Evolutionary conservation across 306 rosid species (phyloP), one percentile per base, ranked within the genome.

Genomic region (Trifolium subterraneum): DNA sequence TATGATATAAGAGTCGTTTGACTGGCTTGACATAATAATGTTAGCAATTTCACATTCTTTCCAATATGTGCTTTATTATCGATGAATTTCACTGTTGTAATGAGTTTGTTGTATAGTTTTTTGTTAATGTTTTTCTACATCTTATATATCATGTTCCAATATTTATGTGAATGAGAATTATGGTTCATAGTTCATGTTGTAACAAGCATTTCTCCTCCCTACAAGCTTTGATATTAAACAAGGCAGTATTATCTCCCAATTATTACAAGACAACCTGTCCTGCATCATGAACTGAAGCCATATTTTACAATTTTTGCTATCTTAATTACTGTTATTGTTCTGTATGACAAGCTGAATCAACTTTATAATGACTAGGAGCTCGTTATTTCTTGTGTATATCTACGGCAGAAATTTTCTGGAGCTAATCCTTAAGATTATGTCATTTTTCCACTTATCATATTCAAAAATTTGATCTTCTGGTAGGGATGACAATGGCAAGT

Each of bases 1-100:
- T 52, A 50, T 52, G 62, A 69, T 29, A 25, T 16, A 44, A 38
- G 18, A 27, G 66, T 56, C 78, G 20, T 75, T 78, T 69, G 47
- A 13, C 23, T 61, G n/a, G 54, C 35, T 13, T 74, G 25, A 23
- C 22, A 11, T 50, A 64, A 38, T 23, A 27, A 45, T 45, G 44
- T 29, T 69, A 69, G 42, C 72, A 45, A n/a, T 65, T 22, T 41
- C 11, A 41, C 51, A 64, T 19, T 64, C 15, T 64, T 38, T 19
- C 31, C 33, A 64, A 11, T 64, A 12, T 39, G 54, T 20, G 18
- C 36, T 18, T 13, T 22, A 42, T 22, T 66, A 8, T 67, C 19
- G 14, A 15, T 67, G 72, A 23, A 42, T 66, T 65, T 65, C 36
- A 41, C 36, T 50, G 33, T 29, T 69, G 31, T 2, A 68, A 29